Evolutionary conservation across 176 grass and related monocot genomes (phyloP), one percentile per base, ranked within the genome.

Genomic region (Thinopyrum elongatum): DNA sequence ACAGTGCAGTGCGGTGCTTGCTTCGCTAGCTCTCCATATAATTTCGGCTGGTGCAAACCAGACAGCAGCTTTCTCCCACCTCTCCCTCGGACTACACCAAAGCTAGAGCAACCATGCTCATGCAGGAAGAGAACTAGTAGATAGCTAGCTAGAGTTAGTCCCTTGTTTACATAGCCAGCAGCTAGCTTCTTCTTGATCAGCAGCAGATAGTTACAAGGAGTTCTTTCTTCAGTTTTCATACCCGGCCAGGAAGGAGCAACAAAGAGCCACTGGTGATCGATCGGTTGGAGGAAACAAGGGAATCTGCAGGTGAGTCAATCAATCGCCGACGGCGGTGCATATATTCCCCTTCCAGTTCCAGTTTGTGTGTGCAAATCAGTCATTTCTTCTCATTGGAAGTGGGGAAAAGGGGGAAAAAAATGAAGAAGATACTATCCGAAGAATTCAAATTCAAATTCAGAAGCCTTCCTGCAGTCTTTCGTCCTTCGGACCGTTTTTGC

Each of bases 251-350:
- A 9, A 60, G 65, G 8, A 39, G 26, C 8, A 27, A 3, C 2
- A 2, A 41, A 41, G 39, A 41, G 39, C 0, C 10, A 3, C 39
- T 2, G 39, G 39, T 11, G 27, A 39, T n/a, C 44, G 4, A 2
- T 46, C 31, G 63, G 73, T n/a, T 57, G 63, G 7, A 29, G 23
- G 53, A 31, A 47, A 70, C 36, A 36, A 28, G 28, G 35, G n/a
- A 30, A 3, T 62, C 15, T 78, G 29, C 36, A 90, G 88, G 88
- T 90, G 78, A 90, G 88, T 88, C 64, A 38, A 70, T 28, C 81
- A 60, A 58, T 22, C 55, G 55, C 55, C 55, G 55, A 58, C 21
- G 55, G 17, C 19, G 71, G 75, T 65, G 81, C 85, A 77, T 78
- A 22, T 31, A 14, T 47, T 78, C 44, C 16, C 46, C 41, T 61